Evolutionary conservation across 331 rosid species (phyloP).

Genomic region (Rhamnella rubrinervis): DNA sequence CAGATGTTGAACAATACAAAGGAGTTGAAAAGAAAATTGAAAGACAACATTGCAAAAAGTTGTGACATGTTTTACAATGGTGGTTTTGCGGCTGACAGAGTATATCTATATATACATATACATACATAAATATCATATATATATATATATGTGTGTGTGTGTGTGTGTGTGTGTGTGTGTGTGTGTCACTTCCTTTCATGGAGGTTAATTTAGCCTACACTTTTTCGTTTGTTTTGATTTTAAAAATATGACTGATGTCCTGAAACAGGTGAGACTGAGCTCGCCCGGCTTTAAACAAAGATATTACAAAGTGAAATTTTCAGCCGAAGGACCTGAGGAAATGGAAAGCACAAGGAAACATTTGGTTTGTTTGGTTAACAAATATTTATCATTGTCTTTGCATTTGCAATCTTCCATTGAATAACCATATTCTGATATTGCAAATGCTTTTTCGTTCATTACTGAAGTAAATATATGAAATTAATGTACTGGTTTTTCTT

Average conservation of each 20-base stretch:
- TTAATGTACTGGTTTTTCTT: background rate
- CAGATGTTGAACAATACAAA: constrained; percentile 45
- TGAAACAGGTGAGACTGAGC: constrained; percentile 40
- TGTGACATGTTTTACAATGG: constrained; percentile 41
- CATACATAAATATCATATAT: too few species aligned
- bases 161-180: too few species aligned
- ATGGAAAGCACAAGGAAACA: constrained; percentile 39
- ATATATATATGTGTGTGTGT: too few species aligned
- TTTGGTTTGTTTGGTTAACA: constrained; percentile 32
- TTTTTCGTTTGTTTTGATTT: background rate
- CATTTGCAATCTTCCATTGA: background rate
- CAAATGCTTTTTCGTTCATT: too few species aligned
- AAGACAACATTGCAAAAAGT: constrained; percentile 15
- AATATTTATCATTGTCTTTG: background rate
- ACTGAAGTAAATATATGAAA: background rate
- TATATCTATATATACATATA: background rate
- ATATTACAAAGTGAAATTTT: constrained; percentile 50
- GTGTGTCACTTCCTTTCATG: background rate
- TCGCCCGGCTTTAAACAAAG: constrained; percentile 38
- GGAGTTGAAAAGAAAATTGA: constrained; percentile 30
- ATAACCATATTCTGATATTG: background rate
- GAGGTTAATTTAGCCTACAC: too few species aligned
- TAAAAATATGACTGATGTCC: background rate
- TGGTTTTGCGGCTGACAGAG: constrained; percentile 33
- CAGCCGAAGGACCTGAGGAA: constrained; percentile 29